These are phyloP conservation scores for Polyporus arcularius DNA, from an alignment of 768 basidiomycete genomes.

Conservation along the genomic window DNA sequence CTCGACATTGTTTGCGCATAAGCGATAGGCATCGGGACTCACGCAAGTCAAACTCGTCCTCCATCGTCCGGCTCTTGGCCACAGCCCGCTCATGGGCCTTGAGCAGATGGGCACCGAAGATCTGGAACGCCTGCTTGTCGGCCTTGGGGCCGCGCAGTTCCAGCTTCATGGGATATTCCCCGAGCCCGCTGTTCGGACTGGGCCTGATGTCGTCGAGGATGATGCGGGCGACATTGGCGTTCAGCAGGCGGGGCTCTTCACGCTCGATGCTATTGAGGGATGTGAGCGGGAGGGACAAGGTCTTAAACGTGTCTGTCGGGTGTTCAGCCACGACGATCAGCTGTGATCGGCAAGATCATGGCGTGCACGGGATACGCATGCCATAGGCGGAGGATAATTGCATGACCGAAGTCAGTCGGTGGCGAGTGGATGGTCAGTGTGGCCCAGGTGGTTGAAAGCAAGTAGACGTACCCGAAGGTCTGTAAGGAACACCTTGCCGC, in stretches of 20 bases:
- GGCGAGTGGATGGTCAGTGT: not conserved
- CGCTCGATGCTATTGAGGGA: slow-evolving; percentile 70
- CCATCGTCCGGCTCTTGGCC: slow-evolving; percentile 68
- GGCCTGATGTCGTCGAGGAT: slow-evolving; percentile 67
- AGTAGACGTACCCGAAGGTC: slow-evolving; percentile 63
- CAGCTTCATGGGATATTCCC: slow-evolving; percentile 50
- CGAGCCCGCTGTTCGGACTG: slow-evolving; percentile 64
- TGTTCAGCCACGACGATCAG: slow-evolving; percentile 53
- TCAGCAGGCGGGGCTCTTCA: slow-evolving; percentile 71
- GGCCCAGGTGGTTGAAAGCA: not conserved
- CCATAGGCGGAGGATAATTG: not conserved
- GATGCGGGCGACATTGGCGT: slow-evolving; percentile 49
- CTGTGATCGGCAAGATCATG: slow-evolving; percentile 36
- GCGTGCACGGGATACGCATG: not conserved
- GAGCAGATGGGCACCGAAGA: slow-evolving; percentile 68
- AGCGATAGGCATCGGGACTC: slow-evolving; percentile 30
- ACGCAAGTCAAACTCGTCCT: slow-evolving; percentile 67
- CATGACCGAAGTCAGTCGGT: not conserved
- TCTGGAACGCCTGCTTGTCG: slow-evolving; percentile 66
- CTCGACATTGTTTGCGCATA: not conserved
- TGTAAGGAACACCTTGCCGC: slow-evolving; percentile 64
- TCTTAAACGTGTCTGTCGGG: slow-evolving; percentile 34
- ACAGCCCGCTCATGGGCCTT: slow-evolving; percentile 77
- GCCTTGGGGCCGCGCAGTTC: slow-evolving; percentile 61
- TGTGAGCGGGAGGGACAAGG: slow-evolving; percentile 57